Base-by-base conservation (phyloP, 1,284 basidiomycete genomes). In the Cryptococcus jaspeensis region DNA sequence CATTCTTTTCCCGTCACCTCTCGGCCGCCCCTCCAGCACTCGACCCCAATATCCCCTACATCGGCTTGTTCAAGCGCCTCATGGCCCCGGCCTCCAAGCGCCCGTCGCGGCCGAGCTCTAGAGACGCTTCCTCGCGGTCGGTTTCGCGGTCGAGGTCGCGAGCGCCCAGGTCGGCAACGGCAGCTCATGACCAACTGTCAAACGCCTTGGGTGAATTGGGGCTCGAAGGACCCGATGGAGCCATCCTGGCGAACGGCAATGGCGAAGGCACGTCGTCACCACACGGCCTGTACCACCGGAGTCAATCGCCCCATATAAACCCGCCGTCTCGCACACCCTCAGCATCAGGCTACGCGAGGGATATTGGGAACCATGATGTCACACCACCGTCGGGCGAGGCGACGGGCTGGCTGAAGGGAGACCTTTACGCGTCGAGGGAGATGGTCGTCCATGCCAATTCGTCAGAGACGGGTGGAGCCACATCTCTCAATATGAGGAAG, bases 371-470 rank as follows among this genome's bases (percentile, higher is more conserved):
- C 2, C 45, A 22, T 18, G 18, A 20, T 18, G 18, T 20, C 41
- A 43, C 18, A 12, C 41, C 41, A 12, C 41, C 18, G 22, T 20
- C 16, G 25, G 32, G 1, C 11, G 71, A 70, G 43, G 70, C 67
- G 48, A 49, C 50, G 16, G 68, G 63, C 2, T 75, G 74, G 74
- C 54, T 78, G 32, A 65, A 71, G 20, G 75, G 74, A 9, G 71
- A 75, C 56, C 57, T 78, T 20, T 58, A 55, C 22, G 64, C 64
- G 8, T 61, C 63, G 20, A 58, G 70, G 28, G 52, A 56, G 20
- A 53, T 78, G 56, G 63, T 73, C 37, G 64, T 78, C 0, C 70
- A 73, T 50, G 75, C 72, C 18, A 76, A 74, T 55, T 72, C 75
- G 11, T 63, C 61, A 1, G 59, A 61, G 0, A 63, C 52, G 1